phyloP scores from a whole-genome alignment of 2,329 filamentous ascomycete genomes.

The Penicillium sp. region DNA sequence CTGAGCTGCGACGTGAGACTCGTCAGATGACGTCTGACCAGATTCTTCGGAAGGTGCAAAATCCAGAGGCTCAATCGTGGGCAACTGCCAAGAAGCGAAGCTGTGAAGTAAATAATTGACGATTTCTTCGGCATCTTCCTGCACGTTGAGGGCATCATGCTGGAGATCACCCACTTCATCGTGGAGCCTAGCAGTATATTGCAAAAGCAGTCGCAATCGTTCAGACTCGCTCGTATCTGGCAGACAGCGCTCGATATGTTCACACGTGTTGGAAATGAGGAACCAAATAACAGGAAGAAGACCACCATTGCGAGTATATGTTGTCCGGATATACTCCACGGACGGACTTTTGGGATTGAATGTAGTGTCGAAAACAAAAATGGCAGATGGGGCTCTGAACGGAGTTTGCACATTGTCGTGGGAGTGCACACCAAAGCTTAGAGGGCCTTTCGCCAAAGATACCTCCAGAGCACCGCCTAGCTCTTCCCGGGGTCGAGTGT shows the following conservation, averaged over 20 bases:
- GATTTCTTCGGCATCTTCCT: constrained; percentile 43
- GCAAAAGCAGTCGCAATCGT: constrained; percentile 35
- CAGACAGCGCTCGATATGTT: constrained; percentile 48
- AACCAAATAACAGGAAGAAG: constrained; percentile 47
- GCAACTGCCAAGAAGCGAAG: constrained; percentile 40
- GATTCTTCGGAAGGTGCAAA: constrained; percentile 32
- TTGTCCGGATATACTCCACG: constrained; percentile 41
- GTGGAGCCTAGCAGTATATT: constrained; percentile 34
- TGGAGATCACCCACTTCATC: constrained; percentile 43
- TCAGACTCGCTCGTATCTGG: constrained; percentile 37
- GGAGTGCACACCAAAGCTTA: constrained; percentile 40
- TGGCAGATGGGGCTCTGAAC: constrained; percentile 38
- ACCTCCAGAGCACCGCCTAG: constrained; percentile 38
- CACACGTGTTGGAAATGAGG: constrained; percentile 47
- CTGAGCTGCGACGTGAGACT: constrained; percentile 17
- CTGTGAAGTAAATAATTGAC: constrained; percentile 37
- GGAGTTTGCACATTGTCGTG: constrained; percentile 33
- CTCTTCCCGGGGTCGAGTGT: constrained; percentile 32
- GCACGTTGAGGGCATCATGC: constrained; percentile 41
- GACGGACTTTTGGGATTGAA: constrained; percentile 42
- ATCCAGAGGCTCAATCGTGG: constrained; percentile 39
- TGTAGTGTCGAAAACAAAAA: constrained; percentile 47
- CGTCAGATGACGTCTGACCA: constrained; percentile 20
- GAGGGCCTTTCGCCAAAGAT: constrained; percentile 35
- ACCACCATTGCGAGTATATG: constrained; percentile 33